Conservation (phyloP, 768 basidiomycete genomes). For the Tulasnella sp. region DNA sequence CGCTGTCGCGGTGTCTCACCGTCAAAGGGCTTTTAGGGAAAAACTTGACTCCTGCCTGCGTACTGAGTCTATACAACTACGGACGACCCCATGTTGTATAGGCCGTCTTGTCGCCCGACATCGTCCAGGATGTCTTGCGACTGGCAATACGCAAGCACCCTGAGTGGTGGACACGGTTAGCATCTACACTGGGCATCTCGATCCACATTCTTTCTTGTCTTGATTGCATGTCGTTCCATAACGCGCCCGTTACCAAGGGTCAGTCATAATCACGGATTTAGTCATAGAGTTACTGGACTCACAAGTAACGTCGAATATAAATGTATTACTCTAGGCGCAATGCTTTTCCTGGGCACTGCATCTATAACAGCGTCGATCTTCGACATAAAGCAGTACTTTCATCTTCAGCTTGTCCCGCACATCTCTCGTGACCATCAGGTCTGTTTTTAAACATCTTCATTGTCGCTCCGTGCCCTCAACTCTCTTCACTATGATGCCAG, state of each 20-base stretch:
- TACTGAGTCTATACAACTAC: too few relatives aligned
- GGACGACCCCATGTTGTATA: too few relatives aligned
- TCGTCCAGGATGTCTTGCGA: too few relatives aligned
- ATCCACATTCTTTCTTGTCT: too few relatives aligned
- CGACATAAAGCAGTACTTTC: conserved; percentile 80
- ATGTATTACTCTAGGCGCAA: conserved; percentile 43
- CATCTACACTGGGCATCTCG: too few relatives aligned
- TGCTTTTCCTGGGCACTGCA: conserved; percentile 56
- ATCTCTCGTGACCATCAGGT: conserved; percentile 86
- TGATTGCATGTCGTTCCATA: conserved; percentile 20
- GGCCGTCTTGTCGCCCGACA: too few relatives aligned
- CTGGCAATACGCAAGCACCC: too few relatives aligned
- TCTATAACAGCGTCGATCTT: conserved; percentile 70
- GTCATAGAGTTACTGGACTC: too few relatives aligned
- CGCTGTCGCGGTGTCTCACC: too few relatives aligned
- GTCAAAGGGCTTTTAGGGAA: too few relatives aligned
- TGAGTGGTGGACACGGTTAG: too few relatives aligned
- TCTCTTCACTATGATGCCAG: conserved; percentile 34
- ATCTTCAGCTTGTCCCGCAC: conserved; percentile 84
- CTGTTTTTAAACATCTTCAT: conserved; percentile 19
- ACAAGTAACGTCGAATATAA: conserved; percentile 9
- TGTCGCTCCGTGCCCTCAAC: conserved; percentile 25
- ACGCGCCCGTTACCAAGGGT: conserved; percentile 78
- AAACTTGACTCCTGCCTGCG: too few relatives aligned
- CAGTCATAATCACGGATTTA: conserved; percentile 9